Conservation (phyloP, 345 rosid species). For the Rubroshorea leprosula region DNA sequence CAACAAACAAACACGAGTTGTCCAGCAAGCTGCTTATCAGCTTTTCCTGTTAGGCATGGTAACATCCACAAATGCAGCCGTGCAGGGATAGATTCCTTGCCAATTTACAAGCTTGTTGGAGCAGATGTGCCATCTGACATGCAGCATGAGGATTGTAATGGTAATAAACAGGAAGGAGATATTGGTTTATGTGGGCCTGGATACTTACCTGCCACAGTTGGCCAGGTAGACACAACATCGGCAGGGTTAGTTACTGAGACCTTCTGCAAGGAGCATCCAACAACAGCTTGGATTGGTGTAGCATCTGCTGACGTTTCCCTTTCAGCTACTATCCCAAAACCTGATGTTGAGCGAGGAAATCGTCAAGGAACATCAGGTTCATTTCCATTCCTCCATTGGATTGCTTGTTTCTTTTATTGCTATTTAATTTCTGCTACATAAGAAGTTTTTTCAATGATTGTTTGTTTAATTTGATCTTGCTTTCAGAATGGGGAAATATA, state of each 20-base stretch:
- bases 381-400: slow-evolving; percentile 8
- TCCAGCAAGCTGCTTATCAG: slow-evolving; percentile 22
- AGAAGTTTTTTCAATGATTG: no score
- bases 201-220: slow-evolving; percentile 15
- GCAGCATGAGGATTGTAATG: slow-evolving; percentile 22
- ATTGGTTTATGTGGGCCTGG: slow-evolving; percentile 12
- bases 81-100: slow-evolving; percentile 12
- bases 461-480: no score
- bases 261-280: slow-evolving; percentile 46
- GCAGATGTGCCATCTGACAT: slow-evolving; percentile 10
- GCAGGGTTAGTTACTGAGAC: slow-evolving; percentile 37
- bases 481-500: no score
- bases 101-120: slow-evolving; percentile 20
- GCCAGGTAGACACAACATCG: slow-evolving; percentile 18
- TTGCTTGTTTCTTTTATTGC: slow-evolving; percentile 4
- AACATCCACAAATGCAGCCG: slow-evolving; percentile 6
- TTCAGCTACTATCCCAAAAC: slow-evolving; percentile 21
- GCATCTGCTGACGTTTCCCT: slow-evolving; percentile 29
- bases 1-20: slow-evolving; percentile 18
- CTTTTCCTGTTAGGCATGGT: slow-evolving; percentile 19
- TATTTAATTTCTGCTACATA: not conserved
- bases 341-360: slow-evolving; percentile 23
- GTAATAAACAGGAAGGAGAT: slow-evolving; percentile 21
- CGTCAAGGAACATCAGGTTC: slow-evolving; percentile 43
- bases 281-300: slow-evolving; percentile 30